Evolutionary conservation across 495 filamentous ascomycete genomes (phyloP), one percentile per base, ranked within the genome.

Genomic region (Cairneyella variabilis): DNA sequence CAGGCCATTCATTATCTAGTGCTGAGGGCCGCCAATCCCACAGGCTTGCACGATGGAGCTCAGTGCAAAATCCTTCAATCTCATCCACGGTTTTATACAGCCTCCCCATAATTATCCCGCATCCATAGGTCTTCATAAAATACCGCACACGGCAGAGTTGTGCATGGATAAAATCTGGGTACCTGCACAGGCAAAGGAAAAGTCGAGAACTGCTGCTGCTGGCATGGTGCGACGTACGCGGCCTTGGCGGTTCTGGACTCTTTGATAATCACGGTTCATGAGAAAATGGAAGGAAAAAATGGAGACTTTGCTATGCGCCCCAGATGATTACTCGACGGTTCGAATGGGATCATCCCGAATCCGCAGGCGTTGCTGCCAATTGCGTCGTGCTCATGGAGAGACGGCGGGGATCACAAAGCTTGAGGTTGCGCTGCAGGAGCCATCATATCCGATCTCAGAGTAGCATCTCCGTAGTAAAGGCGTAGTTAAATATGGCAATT

Each of bases 221-320:
- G 4, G 6, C n/a, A 20, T 44, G 41, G 41, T 48, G 45, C 17
- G 18, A 49, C 30, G 20, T 22, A 49, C 32, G 45, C 47, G 47
- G 47, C 47, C 47, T 20, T 49, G 20, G 47, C 11, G 12, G 41
- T 49, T 48, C 47, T 49, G 32, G 47, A 49, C 7, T 39, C 32
- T 49, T 7, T 38, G 27, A 20, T 48, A 42, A 3, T 8, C 8
- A 18, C 1, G 23, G 39, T 43, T 14, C 8, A 27, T 8, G 16
- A 44, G 23, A 14, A 7, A 23, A 25, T 2, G 18, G 22, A 32
- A 32, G 28, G 28, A 32, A 14, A 14, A 32, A 32, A 32, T 32
- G 6, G 28, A 6, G 28, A 32, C 6, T 7, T 6, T 7, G 14
- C 14, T 7, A 32, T 32, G 28, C 28, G 28, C 28, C 28, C 28